A percentile compares a stretch with the other conserved stretches of the same genome.
Evolutionary conservation across 805 yeast genomes (phyloP).

Genomic region (Nakazawaea molendinolei): DNA sequence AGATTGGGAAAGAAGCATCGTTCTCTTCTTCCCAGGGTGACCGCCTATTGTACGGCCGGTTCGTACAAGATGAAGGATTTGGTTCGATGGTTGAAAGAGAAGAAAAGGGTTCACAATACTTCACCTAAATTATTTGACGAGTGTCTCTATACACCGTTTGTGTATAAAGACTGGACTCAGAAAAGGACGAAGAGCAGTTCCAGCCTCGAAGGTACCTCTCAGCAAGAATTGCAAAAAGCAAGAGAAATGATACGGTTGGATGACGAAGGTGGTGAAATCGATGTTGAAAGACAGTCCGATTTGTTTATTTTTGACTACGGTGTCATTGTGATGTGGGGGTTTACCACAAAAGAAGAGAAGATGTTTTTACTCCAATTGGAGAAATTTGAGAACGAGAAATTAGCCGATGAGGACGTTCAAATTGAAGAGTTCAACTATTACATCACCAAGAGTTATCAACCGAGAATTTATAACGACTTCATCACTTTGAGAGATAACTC

Average conservation of each 20-base stretch:
- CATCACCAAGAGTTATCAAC: conserved; percentile 89
- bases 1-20: conserved; percentile 82
- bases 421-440: conserved; percentile 93
- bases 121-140: conserved; percentile 90
- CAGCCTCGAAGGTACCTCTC: conserved; percentile 3
- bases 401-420: conserved; percentile 88
- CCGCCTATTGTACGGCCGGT: conserved; percentile 95
- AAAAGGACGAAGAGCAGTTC: conserved; percentile 12
- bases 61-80: conserved; percentile 85
- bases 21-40: conserved; percentile 82
- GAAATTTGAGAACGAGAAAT: conserved; percentile 86
- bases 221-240: conserved; percentile 8
- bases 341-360: conserved; percentile 73
- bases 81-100: conserved; percentile 76
- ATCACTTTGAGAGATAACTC: conserved; percentile 85
- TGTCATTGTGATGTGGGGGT: conserved; percentile 97
- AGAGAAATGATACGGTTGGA: conserved; percentile 55
- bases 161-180: conserved; percentile 72
- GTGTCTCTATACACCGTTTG: conserved; percentile 88
- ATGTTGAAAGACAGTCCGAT: conserved; percentile 73
- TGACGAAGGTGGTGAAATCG: conserved; percentile 94
- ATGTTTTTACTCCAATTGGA: conserved; percentile 80
- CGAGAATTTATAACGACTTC: conserved; percentile 91
- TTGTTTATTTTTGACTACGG: conserved; percentile 92
- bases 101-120: conserved; percentile 65